phyloP scores from a whole-genome alignment of 768 basidiomycete species.

The Piloderma croceum region DNA sequence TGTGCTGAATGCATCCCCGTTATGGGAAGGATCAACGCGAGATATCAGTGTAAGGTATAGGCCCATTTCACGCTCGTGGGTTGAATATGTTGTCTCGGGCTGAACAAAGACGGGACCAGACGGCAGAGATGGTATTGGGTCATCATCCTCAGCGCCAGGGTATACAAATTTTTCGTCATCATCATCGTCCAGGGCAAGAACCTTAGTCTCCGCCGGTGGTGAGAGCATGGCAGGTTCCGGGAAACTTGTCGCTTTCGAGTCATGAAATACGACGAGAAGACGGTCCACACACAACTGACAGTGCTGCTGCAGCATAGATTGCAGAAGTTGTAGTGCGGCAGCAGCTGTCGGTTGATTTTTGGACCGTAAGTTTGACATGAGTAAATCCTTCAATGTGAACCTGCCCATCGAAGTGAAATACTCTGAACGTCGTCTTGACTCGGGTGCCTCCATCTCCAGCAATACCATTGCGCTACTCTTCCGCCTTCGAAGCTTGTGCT shows the following conservation, averaged over 20 bases:
- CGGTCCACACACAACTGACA: conserved; percentile 58
- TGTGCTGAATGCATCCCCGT: conserved; percentile 72
- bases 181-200: conserved; percentile 36
- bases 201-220: conserved; percentile 7
- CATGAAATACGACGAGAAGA: conserved; percentile 66
- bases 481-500: conserved; percentile 48
- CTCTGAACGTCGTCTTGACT: conserved; percentile 61
- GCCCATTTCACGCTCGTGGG: conserved; percentile 79
- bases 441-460: conserved; percentile 79
- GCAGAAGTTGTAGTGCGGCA: conserved; percentile 76
- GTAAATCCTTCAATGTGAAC: conserved; percentile 87
- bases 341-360: conserved; percentile 58
- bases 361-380: conserved; percentile 74
- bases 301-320: conserved; percentile 67
- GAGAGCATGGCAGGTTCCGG: conserved; percentile 49
- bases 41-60: conserved; percentile 75
- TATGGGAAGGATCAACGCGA: conserved; percentile 67
- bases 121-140: conserved; percentile 13
- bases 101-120: conserved; percentile 42
- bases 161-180: conserved; percentile 46
- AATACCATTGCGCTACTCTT: conserved; percentile 90
- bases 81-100: conserved; percentile 70
- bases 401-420: conserved; percentile 86
- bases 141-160: conserved; percentile 32
- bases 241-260: conserved; percentile 69